Evolutionary conservation across 2,329 filamentous ascomycete genomes (phyloP), one percentile per base, ranked within the genome.

Genomic region (Colletotrichum lini): DNA sequence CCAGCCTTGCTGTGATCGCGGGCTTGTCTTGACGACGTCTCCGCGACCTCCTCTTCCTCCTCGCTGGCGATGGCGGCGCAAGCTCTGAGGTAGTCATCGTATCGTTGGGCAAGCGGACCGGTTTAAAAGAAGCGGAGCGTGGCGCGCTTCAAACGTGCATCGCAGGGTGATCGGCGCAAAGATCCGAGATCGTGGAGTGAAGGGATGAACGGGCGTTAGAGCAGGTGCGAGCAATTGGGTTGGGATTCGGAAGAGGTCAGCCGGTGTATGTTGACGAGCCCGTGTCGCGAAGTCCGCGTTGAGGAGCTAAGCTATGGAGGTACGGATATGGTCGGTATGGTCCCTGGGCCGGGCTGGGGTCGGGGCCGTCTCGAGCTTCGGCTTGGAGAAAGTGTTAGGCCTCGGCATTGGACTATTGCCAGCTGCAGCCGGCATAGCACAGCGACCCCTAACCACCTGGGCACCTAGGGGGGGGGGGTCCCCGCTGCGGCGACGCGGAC

Each of bases 1-100:
- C 88, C 61, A 98, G 86, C 69, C 93, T 91, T 67, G 94, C 95
- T 70, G 93, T 88, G 70, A 97, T 87, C 53, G 95, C 88, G 9
- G 93, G 88, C 80, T 93, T 95, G 80, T 96, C 90, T 75, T 90
- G 86, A 65, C 89, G 84, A 61, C 89, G 86, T 73, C 89, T 84
- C 69, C 88, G 84, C 66, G 83, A 83, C 70, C 84, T 83, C 77
- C 83, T 85, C 75, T 80, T 81, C 69, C 60, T 72, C 16, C 49
- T 65, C 35, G 66, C 47, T 65, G 58, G 78, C 71, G 23, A 78
- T 69, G 57, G 77, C 75, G 53, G 78, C 74, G 58, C 77, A 73
- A 54, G 78, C 77, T 54, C 80, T 73, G 67, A 63, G 61, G 57
- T 62, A n/a, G 53, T 68, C 69, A 72, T 72, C 10, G 21, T 71